These are phyloP conservation scores for Hamamelis virginiana DNA, from an alignment of 164 flowering plant genomes.

Conservation along the genomic window DNA sequence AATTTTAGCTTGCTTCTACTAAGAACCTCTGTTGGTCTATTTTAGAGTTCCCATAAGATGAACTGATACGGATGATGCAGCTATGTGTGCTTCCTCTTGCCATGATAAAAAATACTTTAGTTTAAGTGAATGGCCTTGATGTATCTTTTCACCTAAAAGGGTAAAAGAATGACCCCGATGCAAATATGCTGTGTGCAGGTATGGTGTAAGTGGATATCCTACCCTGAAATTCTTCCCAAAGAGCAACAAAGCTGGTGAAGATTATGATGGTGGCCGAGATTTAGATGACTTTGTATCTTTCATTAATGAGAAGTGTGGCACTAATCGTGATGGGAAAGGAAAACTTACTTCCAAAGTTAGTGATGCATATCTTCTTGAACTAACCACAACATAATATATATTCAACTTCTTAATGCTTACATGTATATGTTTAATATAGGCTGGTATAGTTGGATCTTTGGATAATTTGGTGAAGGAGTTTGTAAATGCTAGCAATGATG, in stretches of 20 bases:
- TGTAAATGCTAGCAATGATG: conserved; percentile 59
- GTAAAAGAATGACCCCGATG: background rate
- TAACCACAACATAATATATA: too few species aligned
- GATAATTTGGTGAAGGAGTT: conserved; percentile 81
- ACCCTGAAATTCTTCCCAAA: conserved; percentile 95
- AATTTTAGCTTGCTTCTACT: too few species aligned
- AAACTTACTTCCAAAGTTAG: conserved; percentile 76
- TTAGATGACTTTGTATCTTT: conserved; percentile 79
- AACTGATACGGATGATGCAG: too few species aligned
- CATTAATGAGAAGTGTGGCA: conserved; percentile 85
- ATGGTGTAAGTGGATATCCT: conserved; percentile 90
- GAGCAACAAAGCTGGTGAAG: conserved; percentile 92
- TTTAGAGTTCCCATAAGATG: too few species aligned
- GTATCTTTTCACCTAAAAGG: too few species aligned
- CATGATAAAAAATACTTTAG: too few species aligned
- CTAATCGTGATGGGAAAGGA: conserved; percentile 88
- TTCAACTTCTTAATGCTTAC: too few species aligned
- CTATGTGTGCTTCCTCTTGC: too few species aligned
- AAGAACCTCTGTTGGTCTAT: too few species aligned
- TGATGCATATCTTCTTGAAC: background rate
- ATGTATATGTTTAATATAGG: conserved; percentile 35
- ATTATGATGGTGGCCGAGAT: conserved; percentile 92
- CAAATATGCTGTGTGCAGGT: conserved; percentile 42
- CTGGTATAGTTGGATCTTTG: conserved; percentile 66
- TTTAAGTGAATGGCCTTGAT: too few species aligned